Conservation (phyloP, 495 filamentous ascomycete species). For the Xylaria castorea region DNA sequence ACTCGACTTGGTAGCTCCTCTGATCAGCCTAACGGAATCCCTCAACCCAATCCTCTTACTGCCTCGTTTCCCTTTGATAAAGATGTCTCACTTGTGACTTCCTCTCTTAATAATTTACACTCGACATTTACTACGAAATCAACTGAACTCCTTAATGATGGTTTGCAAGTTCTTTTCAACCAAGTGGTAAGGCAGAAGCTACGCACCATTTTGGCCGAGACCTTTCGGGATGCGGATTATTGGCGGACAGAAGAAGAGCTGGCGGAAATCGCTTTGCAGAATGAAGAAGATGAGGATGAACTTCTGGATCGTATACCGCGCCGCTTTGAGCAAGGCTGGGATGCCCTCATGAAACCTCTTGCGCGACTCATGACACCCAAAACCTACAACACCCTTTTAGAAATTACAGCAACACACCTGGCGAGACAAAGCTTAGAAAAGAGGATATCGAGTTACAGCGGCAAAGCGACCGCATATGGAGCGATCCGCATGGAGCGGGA, state of each 20-base stretch:
- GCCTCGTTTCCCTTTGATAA: conserved; percentile 79
- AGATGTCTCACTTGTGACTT: conserved; percentile 70
- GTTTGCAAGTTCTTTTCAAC: conserved; percentile 82
- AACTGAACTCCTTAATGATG: conserved; percentile 81
- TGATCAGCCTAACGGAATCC: conserved; percentile 38
- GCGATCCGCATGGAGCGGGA: conserved; percentile 89
- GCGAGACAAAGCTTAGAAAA: conserved; percentile 80
- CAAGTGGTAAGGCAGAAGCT: conserved; percentile 86
- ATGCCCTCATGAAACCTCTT: conserved; percentile 80
- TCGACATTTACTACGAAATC: conserved; percentile 76
- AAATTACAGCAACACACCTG: conserved; percentile 74
- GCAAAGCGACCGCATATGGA: conserved; percentile 80
- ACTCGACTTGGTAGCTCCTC: conserved; percentile 60
- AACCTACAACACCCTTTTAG: conserved; percentile 73
- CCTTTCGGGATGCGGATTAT: conserved; percentile 94
- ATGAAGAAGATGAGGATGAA: conserved; percentile 60
- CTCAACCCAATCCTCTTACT: conserved; percentile 51
- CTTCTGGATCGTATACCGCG: conserved; percentile 67
- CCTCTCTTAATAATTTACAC: conserved; percentile 71
- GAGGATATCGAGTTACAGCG: conserved; percentile 83
- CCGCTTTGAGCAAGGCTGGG: conserved; percentile 83
- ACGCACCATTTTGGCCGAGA: conserved; percentile 81
- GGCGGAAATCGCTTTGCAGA: conserved; percentile 52
- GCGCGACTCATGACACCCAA: conserved; percentile 80
- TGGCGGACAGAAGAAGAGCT: conserved; percentile 58